Evolutionary conservation across 1,139 yeast species (phyloP), one percentile per base, ranked within the genome.

Genomic region (Candida anutae): DNA sequence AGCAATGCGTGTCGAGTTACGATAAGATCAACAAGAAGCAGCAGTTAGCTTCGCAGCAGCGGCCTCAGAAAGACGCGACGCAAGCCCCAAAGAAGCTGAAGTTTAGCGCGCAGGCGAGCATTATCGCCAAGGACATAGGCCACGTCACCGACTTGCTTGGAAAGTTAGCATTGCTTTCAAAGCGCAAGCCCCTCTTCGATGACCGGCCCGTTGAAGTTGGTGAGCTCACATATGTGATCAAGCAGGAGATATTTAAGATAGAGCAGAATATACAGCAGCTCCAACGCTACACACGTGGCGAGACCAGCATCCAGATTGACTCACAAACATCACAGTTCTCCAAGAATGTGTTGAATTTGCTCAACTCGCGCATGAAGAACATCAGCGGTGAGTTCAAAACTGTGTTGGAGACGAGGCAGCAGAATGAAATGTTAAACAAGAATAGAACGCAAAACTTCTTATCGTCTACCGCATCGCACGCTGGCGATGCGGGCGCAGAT

Each of bases 131-230:
- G 45, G 96, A 90, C 46, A 85, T 90, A 31, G 80, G 87, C 12
- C 79, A 77, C 34, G 85, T 93, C n/a, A 88, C 96, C 3, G 87
- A 77, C 33, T 64, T 87, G 45, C 65, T 93, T 34, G 76, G 82
- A 27, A 79, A 87, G 42, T 64, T 90, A 28, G 95, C 98, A 1
- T 45, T 74, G 25, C 55, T 90, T 38, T 96, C 98, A 6, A 84
- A 81, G 51, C 65, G 88, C 42, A 88, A 87, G 51, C 94, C 96
- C n/a, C 58, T 90, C 46, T 84, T 90, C 45, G 95, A 88, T 49
- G 98, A 93, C 53, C 78, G 82, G 42, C 96, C 98, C 1, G 78
- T 83, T 17, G 98, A 90, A 50, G 84, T 93, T 36, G 84, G 90
- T 13, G 96, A 90, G 52, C 64, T 93, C 40, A 87, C 98, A 1